phyloP scores from a whole-genome alignment of 345 rosid species.

The Aquilaria yunnanensis region DNA sequence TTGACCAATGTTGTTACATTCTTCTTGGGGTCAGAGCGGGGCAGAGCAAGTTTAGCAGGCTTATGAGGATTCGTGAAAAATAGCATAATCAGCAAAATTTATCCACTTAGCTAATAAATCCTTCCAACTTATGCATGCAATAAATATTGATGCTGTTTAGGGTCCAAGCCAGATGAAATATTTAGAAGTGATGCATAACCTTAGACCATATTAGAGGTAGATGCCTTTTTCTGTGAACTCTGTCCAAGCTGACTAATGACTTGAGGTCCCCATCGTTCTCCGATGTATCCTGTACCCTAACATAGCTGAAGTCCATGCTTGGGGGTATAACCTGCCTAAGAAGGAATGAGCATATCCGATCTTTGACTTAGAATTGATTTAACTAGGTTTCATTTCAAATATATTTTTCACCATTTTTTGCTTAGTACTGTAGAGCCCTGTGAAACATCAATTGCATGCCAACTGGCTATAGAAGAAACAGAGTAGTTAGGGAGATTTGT shows the following conservation, averaged over 20 bases:
- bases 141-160: not conserved
- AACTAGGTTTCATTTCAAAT: slow-evolving; percentile 7
- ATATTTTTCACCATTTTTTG: not conserved
- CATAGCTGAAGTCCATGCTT: slow-evolving; percentile 68
- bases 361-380: not conserved
- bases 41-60: slow-evolving; percentile 81
- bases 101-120: slow-evolving; percentile 2
- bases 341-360: not conserved
- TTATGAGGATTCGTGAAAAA: slow-evolving; percentile 92
- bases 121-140: not conserved
- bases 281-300: slow-evolving; percentile 39
- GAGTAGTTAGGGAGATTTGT: slow-evolving; percentile 4
- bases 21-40: slow-evolving; percentile 91
- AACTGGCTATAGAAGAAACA: not conserved
- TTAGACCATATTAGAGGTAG: slow-evolving; percentile 86
- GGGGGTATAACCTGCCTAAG: slow-evolving; percentile 54
- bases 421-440: not conserved
- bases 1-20: slow-evolving; percentile 81
- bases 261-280: slow-evolving; percentile 50
- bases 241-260: slow-evolving; percentile 48
- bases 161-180: slow-evolving; percentile 1
- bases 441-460: not conserved
- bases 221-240: slow-evolving; percentile 52
- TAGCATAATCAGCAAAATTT: slow-evolving; percentile 56
- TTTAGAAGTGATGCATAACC: slow-evolving; percentile 25